Conservation (phyloP, 2,329 filamentous ascomycete genomes). For the Aureobasidium sp. region DNA sequence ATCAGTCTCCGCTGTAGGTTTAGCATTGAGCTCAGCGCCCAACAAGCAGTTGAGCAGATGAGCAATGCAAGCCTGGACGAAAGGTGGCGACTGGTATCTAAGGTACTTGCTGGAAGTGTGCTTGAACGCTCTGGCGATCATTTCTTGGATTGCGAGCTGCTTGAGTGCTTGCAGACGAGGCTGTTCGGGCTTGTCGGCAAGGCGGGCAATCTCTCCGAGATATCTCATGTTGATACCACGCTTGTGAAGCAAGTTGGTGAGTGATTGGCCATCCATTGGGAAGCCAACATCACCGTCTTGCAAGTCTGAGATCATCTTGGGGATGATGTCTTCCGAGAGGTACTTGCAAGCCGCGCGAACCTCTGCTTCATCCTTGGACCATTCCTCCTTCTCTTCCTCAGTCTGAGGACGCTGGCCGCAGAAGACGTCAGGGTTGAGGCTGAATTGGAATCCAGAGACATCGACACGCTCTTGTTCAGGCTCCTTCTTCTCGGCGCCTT, state of each 20-base stretch:
- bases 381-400: slow-evolving; percentile 78
- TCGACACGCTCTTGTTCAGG: slow-evolving; percentile 64
- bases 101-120: slow-evolving; percentile 77
- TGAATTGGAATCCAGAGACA: slow-evolving; percentile 76
- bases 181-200: slow-evolving; percentile 52
- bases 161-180: slow-evolving; percentile 69
- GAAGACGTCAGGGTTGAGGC: slow-evolving; percentile 92
- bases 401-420: slow-evolving; percentile 87
- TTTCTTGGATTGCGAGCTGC: slow-evolving; percentile 77
- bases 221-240: slow-evolving; percentile 96
- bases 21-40: slow-evolving; percentile 66
- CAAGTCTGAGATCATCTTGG: slow-evolving; percentile 78
- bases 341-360: slow-evolving; percentile 78
- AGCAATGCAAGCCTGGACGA: slow-evolving; percentile 71
- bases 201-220: slow-evolving; percentile 74
- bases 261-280: slow-evolving; percentile 94
- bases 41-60: slow-evolving; percentile 93
- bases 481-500: slow-evolving; percentile 24
- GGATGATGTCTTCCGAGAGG: slow-evolving; percentile 69
- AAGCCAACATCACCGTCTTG: slow-evolving; percentile 91
- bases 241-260: slow-evolving; percentile 86
- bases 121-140: slow-evolving; percentile 94
- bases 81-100: slow-evolving; percentile 68
- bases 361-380: slow-evolving; percentile 77
- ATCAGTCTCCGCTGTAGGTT: slow-evolving; percentile 72